A percentile compares a stretch with the other conserved stretches of the same genome.
Evolutionary conservation across 2,329 filamentous ascomycete species (phyloP).

Genomic region (Cordyceps tenuipes): DNA sequence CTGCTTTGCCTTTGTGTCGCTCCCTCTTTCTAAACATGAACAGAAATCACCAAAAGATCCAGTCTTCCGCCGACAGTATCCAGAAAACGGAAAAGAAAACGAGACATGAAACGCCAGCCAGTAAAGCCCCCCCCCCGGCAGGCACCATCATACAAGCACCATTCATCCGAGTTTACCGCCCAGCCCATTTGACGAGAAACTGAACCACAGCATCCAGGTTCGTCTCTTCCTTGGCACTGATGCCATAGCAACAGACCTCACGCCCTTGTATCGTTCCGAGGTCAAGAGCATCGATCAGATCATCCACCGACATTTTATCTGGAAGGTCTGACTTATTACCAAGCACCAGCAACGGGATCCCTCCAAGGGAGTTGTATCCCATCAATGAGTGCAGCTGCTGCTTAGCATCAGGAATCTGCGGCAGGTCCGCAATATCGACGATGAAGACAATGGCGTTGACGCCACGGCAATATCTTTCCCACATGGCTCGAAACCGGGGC

Average conservation of each 20-base stretch:
- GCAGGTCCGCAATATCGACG: slow-evolving; percentile 85
- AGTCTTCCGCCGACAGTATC: slow-evolving; percentile 4
- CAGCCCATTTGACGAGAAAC: slow-evolving; percentile 88
- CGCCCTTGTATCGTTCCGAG: slow-evolving; percentile 82
- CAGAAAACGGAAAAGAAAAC: slow-evolving; percentile 2
- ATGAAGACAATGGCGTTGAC: slow-evolving; percentile 99
- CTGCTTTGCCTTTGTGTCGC: slow-evolving; percentile 11
- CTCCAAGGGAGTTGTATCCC: slow-evolving; percentile 72
- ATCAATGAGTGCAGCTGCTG: slow-evolving; percentile 90
- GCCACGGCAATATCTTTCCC: slow-evolving; percentile 96
- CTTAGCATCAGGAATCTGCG: slow-evolving; percentile 72
- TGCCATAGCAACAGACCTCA: slow-evolving; percentile 97
- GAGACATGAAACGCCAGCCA: background rate
- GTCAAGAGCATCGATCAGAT: slow-evolving; percentile 87
- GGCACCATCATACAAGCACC: slow-evolving; percentile 5
- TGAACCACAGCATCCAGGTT: slow-evolving; percentile 95
- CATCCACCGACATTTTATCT: slow-evolving; percentile 86
- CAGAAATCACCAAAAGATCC: slow-evolving; percentile 1
- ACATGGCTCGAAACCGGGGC: slow-evolving; percentile 95
- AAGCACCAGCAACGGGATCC: slow-evolving; percentile 86
- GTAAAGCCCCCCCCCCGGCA: background rate
- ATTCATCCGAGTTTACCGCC: slow-evolving; percentile 38
- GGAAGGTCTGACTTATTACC: slow-evolving; percentile 96
- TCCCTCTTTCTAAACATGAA: slow-evolving; percentile 10
- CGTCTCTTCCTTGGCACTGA: slow-evolving; percentile 97